Evolutionary conservation across 2,329 filamentous ascomycete species (phyloP).

Genomic region (Xylaria sp.): DNA sequence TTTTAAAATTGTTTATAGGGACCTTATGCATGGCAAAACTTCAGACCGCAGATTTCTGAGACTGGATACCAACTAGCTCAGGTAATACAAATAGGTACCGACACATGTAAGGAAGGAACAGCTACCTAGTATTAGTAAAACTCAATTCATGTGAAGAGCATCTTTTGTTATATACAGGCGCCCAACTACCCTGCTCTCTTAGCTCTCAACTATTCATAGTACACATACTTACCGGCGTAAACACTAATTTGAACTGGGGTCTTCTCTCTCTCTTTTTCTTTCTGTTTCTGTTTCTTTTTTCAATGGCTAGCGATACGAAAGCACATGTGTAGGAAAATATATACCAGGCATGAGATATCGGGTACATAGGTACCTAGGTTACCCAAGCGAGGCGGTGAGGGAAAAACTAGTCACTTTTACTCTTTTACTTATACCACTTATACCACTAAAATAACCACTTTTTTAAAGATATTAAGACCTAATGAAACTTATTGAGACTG

Average conservation of each 20-base stretch:
- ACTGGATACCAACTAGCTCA: neutral
- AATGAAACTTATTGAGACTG: no score
- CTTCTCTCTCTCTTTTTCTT: no score
- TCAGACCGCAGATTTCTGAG: neutral
- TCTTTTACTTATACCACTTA: no score
- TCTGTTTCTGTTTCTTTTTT: no score
- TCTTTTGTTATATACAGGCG: neutral
- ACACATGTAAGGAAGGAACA: neutral
- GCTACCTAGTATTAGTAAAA: neutral
- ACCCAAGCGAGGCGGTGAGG: no score
- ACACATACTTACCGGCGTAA: neutral
- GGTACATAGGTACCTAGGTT: neutral
- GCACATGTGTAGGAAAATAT: neutral
- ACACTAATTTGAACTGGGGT: no score
- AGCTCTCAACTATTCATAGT: neutral
- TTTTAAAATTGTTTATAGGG: conserved; percentile 23
- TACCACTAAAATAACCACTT: no score
- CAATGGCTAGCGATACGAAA: no score
- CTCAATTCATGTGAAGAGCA: neutral
- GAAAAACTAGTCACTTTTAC: no score
- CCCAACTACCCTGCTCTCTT: neutral
- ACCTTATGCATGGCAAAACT: neutral
- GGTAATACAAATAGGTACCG: neutral
- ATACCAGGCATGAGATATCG: no score
- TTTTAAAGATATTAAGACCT: no score